Percentiles rank a stretch among this genome's conserved stretches.
These are phyloP conservation scores for Chimonanthus praecox DNA, from an alignment of 164 flowering plant species.

Conservation along the genomic window DNA sequence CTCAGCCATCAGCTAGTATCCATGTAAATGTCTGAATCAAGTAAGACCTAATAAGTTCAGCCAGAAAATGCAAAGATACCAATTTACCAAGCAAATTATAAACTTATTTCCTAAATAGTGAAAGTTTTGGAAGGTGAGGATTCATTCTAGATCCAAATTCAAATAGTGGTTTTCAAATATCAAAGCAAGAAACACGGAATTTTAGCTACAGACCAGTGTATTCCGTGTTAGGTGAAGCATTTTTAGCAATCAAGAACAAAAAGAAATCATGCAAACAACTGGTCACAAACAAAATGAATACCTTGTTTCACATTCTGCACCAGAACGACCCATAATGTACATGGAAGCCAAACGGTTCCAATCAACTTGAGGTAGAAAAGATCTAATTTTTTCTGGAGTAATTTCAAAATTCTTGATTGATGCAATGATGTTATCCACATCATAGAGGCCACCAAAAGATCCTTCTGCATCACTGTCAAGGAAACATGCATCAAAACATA, in stretches of 20 bases:
- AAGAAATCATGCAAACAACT: not conserved
- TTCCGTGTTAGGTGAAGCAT: not conserved
- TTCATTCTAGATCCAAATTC: not conserved
- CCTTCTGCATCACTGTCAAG: constrained; percentile 43
- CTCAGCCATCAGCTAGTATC: no score
- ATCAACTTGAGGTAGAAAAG: constrained; percentile 55
- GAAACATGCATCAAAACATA: constrained; percentile 5
- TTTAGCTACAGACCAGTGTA: not conserved
- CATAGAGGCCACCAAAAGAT: constrained; percentile 30
- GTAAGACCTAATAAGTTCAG: no score
- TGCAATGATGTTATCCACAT: constrained; percentile 39
- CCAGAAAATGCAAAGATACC: no score
- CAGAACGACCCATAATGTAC: constrained; percentile 56
- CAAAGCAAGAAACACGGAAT: not conserved
- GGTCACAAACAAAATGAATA: constrained; percentile 18
- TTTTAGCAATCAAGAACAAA: not conserved
- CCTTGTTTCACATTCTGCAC: constrained; percentile 92
- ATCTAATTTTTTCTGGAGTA: constrained; percentile 44
- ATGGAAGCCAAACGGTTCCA: constrained; percentile 70
- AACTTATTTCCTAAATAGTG: not conserved
- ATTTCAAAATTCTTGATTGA: constrained; percentile 49
- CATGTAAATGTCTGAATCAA: no score
- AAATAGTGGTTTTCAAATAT: not conserved
- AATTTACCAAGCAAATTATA: no score
- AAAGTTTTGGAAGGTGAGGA: not conserved